These are phyloP conservation scores for Ulmus americana DNA, from an alignment of 331 rosid species.

Conservation along the genomic window DNA sequence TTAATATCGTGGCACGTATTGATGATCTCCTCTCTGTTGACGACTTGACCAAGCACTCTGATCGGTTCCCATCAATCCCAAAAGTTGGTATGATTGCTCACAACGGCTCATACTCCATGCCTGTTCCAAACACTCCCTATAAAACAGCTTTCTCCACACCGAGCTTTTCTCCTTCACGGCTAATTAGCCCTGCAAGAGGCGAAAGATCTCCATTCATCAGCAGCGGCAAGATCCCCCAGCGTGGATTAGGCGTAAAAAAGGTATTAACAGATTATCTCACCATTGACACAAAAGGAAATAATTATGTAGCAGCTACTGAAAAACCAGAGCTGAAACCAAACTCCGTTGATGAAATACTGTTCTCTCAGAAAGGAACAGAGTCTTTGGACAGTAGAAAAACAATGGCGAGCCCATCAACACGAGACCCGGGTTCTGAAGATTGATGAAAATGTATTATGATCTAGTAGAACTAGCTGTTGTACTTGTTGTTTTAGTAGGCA, in stretches of 20 bases:
- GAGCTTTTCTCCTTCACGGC: constrained; percentile 55
- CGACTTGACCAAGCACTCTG: constrained; percentile 66
- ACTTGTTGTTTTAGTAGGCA: neutral
- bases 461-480: constrained; percentile 6
- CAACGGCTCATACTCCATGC: constrained; percentile 46
- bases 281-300: constrained; percentile 49
- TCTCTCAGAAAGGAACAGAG: constrained; percentile 35
- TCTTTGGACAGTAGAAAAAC: constrained; percentile 30
- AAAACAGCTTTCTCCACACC: constrained; percentile 67
- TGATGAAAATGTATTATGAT: neutral
- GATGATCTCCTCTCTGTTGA: constrained; percentile 85
- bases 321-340: constrained; percentile 27
- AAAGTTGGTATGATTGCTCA: constrained; percentile 60
- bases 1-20: constrained; percentile 69
- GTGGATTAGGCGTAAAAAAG: constrained; percentile 59
- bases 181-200: constrained; percentile 40
- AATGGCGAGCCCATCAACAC: constrained; percentile 22
- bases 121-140: constrained; percentile 63
- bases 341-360: constrained; percentile 25
- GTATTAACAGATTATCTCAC: constrained; percentile 71
- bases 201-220: constrained; percentile 47
- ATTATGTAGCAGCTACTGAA: constrained; percentile 26
- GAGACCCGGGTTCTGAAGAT: constrained; percentile 19
- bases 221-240: constrained; percentile 40
- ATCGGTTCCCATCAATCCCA: constrained; percentile 48